phyloP scores from a whole-genome alignment of 441 rosid genomes.

The Pelargonium australe region DNA sequence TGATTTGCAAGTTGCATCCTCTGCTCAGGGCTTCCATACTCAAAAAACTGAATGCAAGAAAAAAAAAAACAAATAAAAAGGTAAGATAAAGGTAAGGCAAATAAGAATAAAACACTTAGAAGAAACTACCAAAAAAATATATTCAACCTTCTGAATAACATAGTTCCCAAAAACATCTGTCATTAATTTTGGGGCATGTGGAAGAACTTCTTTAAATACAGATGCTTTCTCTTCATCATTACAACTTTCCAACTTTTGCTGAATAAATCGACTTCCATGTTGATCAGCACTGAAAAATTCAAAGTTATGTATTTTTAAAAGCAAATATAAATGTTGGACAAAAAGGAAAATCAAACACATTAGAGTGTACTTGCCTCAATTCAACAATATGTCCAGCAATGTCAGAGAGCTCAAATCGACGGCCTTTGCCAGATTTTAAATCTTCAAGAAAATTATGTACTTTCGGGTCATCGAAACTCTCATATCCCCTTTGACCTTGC shows the following conservation, averaged over 20 bases:
- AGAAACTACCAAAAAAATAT: background rate
- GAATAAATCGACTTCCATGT: slow-evolving; percentile 77
- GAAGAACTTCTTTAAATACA: slow-evolving; percentile 62
- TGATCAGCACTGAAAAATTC: slow-evolving; percentile 58
- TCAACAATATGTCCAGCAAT: slow-evolving; percentile 64
- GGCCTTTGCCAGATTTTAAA: slow-evolving; percentile 57
- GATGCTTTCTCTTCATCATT: slow-evolving; percentile 48
- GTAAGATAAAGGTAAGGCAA: slow-evolving; percentile 8
- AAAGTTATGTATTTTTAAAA: slow-evolving; percentile 17
- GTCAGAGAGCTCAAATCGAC: slow-evolving; percentile 60
- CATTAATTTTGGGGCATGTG: slow-evolving; percentile 55
- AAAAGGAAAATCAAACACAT: slow-evolving; percentile 10
- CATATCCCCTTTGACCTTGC: slow-evolving; percentile 42
- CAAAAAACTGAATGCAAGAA: slow-evolving; percentile 49
- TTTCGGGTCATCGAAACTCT: slow-evolving; percentile 34
- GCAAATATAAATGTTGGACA: slow-evolving; percentile 6
- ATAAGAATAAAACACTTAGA: background rate
- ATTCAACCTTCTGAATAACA: slow-evolving; percentile 61
- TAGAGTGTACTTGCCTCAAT: slow-evolving; percentile 44
- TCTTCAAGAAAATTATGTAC: slow-evolving; percentile 61
- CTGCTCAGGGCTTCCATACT: slow-evolving; percentile 55
- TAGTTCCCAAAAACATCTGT: slow-evolving; percentile 78
- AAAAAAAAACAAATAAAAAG: background rate
- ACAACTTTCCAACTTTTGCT: slow-evolving; percentile 63
- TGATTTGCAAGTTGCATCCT: slow-evolving; percentile 61